phyloP scores from a whole-genome alignment of 192 early-diverging fungal species.

The Umbelopsis vinacea region DNA sequence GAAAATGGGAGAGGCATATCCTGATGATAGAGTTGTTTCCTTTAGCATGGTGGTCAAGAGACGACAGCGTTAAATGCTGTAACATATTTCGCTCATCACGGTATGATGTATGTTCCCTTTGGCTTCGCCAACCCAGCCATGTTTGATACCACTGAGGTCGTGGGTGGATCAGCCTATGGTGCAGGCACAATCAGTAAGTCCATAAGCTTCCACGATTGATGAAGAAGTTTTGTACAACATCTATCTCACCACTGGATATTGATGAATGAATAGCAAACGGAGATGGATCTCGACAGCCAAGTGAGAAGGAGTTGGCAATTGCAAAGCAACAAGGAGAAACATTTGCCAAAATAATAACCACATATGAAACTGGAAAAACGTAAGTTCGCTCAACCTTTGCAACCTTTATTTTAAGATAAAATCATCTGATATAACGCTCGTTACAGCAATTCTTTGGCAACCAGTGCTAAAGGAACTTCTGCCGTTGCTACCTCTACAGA shows the following conservation, averaged over 20 bases:
- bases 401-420: not conserved
- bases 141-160: slow-evolving; percentile 28
- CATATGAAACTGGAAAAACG: slow-evolving; percentile 33
- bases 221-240: too few species aligned
- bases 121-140: slow-evolving; percentile 46
- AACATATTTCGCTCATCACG: slow-evolving; percentile 76
- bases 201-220: not conserved
- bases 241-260: not conserved
- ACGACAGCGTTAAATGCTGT: slow-evolving; percentile 69
- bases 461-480: not conserved
- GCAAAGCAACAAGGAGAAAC: slow-evolving; percentile 62
- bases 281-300: slow-evolving; percentile 69
- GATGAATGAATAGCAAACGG: slow-evolving; percentile 40
- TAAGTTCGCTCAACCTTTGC: not conserved
- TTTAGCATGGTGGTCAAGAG: slow-evolving; percentile 78
- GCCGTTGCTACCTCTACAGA: not conserved
- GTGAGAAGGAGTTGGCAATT: slow-evolving; percentile 69
- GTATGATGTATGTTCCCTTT: slow-evolving; percentile 78
- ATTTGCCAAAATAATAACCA: slow-evolving; percentile 54
- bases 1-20: not conserved
- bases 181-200: slow-evolving; percentile 32
- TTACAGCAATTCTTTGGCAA: not conserved
- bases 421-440: too few species aligned
- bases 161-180: slow-evolving; percentile 42
- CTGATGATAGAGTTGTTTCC: not conserved